Percentiles rank a stretch among this genome's conserved stretches.
These are phyloP conservation scores for Arthroderma uncinatum DNA, from an alignment of 2,329 filamentous ascomycete species.

Conservation along the genomic window DNA sequence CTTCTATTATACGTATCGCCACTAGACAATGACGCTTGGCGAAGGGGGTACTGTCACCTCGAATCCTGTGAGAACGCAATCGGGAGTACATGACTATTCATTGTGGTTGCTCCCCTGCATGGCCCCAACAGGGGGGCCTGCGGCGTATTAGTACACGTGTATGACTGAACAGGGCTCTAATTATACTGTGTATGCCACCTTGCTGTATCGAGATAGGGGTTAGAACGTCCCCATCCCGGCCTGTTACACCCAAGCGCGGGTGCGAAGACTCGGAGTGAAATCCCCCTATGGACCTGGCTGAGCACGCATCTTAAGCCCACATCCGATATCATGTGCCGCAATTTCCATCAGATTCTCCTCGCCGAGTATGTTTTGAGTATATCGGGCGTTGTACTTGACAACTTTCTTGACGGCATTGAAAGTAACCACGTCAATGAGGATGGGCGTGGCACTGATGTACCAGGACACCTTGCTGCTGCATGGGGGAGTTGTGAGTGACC, in stretches of 20 bases:
- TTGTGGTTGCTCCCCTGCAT: too few species aligned
- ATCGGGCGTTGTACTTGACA: constrained; percentile 20
- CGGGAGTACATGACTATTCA: too few species aligned
- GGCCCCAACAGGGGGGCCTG: neutral
- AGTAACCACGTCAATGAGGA: constrained; percentile 38
- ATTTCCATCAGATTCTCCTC: neutral
- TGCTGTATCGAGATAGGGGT: neutral
- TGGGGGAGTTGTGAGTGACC: constrained; percentile 53
- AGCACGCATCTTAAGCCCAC: neutral
- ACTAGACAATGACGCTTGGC: neutral
- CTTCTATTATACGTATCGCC: neutral
- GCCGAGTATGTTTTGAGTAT: constrained; percentile 10
- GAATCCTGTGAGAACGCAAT: too few species aligned
- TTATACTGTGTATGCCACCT: neutral
- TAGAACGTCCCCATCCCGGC: too few species aligned
- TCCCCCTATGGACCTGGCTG: neutral
- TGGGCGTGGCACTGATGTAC: constrained; percentile 38
- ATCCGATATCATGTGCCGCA: neutral
- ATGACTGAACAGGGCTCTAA: neutral
- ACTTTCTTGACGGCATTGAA: constrained; percentile 43
- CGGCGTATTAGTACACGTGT: neutral
- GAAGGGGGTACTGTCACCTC: too few species aligned
- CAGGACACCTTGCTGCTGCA: constrained; percentile 48
- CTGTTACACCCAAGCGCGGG: neutral
- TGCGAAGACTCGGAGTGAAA: too few species aligned